Conservation (phyloP, 202 grass and related monocot species). For the Digitaria exilis region DNA sequence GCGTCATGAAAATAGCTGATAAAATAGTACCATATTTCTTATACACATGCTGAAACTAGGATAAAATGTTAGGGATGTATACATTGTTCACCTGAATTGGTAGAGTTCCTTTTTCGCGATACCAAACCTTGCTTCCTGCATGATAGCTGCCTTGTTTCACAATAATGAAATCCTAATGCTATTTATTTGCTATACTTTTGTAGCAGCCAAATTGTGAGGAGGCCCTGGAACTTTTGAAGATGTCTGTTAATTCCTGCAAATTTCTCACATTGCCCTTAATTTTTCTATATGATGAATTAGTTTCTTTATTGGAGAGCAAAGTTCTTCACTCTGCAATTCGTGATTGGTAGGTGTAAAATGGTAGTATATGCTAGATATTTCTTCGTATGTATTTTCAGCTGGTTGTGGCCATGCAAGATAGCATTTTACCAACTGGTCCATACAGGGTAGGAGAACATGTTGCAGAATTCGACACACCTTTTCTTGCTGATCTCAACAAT, state of each 20-base stretch:
- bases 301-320: conserved; percentile 62
- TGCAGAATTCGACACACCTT: conserved; percentile 69
- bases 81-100: conserved; percentile 1
- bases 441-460: conserved; percentile 68
- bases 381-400: conserved; percentile 20
- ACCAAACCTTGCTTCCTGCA: conserved; percentile 12
- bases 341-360: conserved; percentile 71
- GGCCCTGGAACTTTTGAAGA: conserved; percentile 75
- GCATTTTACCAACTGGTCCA: conserved; percentile 16
- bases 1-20: neutral
- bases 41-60: conserved; percentile 7
- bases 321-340: conserved; percentile 63
- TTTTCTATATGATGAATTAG: conserved; percentile 85
- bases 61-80: conserved; percentile 12
- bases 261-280: conserved; percentile 62
- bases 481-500: conserved; percentile 83
- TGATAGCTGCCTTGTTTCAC: neutral
- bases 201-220: conserved; percentile 81
- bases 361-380: conserved; percentile 3
- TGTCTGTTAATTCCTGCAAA: conserved; percentile 80
- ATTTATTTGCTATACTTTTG: conserved; percentile 37
- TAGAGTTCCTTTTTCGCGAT: conserved; percentile 20
- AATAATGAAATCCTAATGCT: conserved; percentile 31
- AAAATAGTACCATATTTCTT: conserved; percentile 28
- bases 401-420: conserved; percentile 31